A percentile compares a stretch with the other conserved stretches of the same genome.
These are phyloP conservation scores for Rhodotorula babjevae DNA, from an alignment of 768 basidiomycete species.

Conservation along the genomic window DNA sequence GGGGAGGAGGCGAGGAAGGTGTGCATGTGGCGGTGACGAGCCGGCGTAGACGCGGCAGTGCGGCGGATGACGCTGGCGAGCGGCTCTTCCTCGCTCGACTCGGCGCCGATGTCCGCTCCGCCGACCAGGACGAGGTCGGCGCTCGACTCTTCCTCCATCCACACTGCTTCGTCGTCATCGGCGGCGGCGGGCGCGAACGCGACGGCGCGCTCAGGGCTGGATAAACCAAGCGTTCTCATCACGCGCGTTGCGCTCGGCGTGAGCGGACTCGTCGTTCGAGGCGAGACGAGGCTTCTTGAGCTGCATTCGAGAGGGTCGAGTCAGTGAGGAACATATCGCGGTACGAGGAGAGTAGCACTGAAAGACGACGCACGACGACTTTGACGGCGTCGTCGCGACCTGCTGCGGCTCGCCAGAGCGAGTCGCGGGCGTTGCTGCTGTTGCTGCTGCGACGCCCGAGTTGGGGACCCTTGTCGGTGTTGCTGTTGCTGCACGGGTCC, in stretches of 20 bases:
- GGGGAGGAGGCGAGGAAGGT: neutral
- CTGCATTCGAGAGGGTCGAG: neutral
- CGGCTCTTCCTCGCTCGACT: slow-evolving; percentile 28
- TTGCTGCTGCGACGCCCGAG: neutral
- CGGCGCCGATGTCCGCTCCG: neutral
- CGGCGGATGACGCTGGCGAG: neutral
- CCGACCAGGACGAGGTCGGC: neutral
- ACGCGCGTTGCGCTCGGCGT: neutral
- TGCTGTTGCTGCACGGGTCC: slow-evolving; percentile 3
- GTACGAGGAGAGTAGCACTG: no score
- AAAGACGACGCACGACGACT: slow-evolving; percentile 22
- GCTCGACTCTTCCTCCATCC: neutral
- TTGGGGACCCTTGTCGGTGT: neutral
- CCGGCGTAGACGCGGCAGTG: no score
- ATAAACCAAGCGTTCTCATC: slow-evolving; percentile 26
- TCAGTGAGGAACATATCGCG: neutral
- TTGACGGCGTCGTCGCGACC: slow-evolving; percentile 15
- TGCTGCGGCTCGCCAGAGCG: slow-evolving; percentile 16
- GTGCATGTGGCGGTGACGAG: neutral
- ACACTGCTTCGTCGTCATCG: neutral
- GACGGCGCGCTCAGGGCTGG: neutral
- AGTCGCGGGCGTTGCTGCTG: neutral
- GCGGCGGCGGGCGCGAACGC: neutral
- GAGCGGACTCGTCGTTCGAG: neutral
- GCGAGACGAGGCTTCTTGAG: slow-evolving; percentile 7